Evolutionary conservation across 176 grass and related monocot species (phyloP), one percentile per base, ranked within the genome.

Genomic region (Avena atlantica): DNA sequence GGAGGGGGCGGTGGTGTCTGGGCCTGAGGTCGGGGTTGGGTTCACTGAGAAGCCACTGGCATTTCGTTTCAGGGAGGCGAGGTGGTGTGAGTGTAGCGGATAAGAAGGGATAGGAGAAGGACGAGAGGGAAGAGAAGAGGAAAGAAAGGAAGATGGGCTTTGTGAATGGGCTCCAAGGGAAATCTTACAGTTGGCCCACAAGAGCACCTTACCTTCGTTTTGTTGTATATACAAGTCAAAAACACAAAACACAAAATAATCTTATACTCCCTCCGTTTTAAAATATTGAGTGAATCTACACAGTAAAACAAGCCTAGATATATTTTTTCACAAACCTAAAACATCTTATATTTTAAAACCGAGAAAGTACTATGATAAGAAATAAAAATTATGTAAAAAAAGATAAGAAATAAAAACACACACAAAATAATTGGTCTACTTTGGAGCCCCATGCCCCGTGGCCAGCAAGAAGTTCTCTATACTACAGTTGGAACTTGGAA

Each of bases 21-120:
- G 36, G 16, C 83, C 64, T 85, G 55, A 50, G 67, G 66, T 37
- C 23, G 16, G 63, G 72, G 55, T 37, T 51, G 78, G 55, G 72
- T 60, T 87, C 67, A 89, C 51, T 81, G 69, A 50, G 52, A 82
- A 31, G 64, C 79, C 74, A 36, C 86, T 70, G 50, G 85, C 87
- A 78, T 90, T 89, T 58, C 49, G 47, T 84, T 62, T 62, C 85
- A 34, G n/a, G 60, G 25, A 25, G 61, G 76, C 76, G 72, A 67
- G 77, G 27, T 29, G 53, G 20, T 19, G n/a, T 70, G 37, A 17
- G 83, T 9, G 37, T 36, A 62, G 56, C 25, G 57, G 66, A 76
- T 49, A 61, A 76, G 70, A 84, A 90, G 73, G 79, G 48, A 90
- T 78, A 83, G 80, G 17, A 70, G 16, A 50, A 10, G 20, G 17